These are phyloP conservation scores for Clonostachys rhizophaga DNA, from an alignment of 2,329 filamentous ascomycete genomes.

Conservation along the genomic window DNA sequence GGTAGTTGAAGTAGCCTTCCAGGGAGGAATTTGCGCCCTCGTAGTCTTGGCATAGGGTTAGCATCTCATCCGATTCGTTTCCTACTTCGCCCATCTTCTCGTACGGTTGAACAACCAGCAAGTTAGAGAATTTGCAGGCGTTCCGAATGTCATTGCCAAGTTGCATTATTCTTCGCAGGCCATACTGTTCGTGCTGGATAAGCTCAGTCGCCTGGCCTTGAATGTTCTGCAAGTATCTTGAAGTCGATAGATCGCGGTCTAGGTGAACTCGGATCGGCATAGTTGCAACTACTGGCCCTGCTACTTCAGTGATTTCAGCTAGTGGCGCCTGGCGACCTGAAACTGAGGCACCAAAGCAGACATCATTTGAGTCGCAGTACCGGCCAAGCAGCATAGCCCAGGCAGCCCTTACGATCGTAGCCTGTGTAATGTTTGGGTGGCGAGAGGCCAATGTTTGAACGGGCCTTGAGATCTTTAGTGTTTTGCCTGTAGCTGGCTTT, in stretches of 20 bases:
- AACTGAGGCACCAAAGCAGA: slow-evolving; percentile 11
- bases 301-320: slow-evolving; percentile 8
- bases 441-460: background rate
- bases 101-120: slow-evolving; percentile 8
- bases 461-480: background rate
- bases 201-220: slow-evolving; percentile 6
- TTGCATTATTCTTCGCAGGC: slow-evolving; percentile 10
- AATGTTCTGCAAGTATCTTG: slow-evolving; percentile 1
- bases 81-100: background rate
- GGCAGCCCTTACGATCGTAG: slow-evolving; percentile 9
- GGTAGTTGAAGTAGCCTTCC: slow-evolving; percentile 4
- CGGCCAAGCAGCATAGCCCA: slow-evolving; percentile 11
- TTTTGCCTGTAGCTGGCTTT: background rate
- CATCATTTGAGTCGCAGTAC: slow-evolving; percentile 3
- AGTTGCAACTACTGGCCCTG: slow-evolving; percentile 13
- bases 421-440: slow-evolving; percentile 5
- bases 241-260: background rate
- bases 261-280: slow-evolving; percentile 5
- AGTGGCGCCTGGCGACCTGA: slow-evolving; percentile 11
- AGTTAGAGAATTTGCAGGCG: slow-evolving; percentile 8
- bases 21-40: background rate
- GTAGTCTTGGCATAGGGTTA: too few relatives aligned
- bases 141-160: slow-evolving; percentile 3
- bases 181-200: slow-evolving; percentile 8
- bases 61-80: background rate